Conservation (phyloP, 495 filamentous ascomycete genomes). For the Trichodelitschia bisporula region DNA sequence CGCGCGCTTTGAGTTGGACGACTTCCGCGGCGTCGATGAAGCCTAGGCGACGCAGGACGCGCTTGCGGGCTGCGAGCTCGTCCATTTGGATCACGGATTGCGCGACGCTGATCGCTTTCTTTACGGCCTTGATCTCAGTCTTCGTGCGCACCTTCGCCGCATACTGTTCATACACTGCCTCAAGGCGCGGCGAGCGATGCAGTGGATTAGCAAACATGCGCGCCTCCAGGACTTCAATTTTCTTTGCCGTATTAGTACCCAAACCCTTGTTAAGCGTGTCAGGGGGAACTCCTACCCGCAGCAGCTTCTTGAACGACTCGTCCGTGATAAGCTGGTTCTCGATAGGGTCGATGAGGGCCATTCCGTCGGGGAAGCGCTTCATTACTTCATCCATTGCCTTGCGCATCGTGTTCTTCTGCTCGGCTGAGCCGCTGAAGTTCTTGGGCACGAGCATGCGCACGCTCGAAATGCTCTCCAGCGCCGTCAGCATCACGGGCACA, state of each 20-base stretch:
- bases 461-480: constrained; percentile 52
- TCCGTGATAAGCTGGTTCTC: constrained; percentile 88
- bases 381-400: constrained; percentile 50
- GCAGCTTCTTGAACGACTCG: constrained; percentile 73
- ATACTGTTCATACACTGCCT: constrained; percentile 65
- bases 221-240: constrained; percentile 94
- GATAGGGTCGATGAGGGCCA: constrained; percentile 71
- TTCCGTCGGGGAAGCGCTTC: constrained; percentile 74
- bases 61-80: constrained; percentile 84
- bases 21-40: constrained; percentile 92
- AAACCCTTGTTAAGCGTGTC: neutral
- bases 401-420: constrained; percentile 37
- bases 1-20: constrained; percentile 82
- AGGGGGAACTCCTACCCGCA: constrained; percentile 33
- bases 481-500: constrained; percentile 65
- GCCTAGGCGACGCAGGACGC: constrained; percentile 82
- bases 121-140: constrained; percentile 58
- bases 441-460: constrained; percentile 57
- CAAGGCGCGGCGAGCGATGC: constrained; percentile 63
- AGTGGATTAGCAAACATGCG: constrained; percentile 68
- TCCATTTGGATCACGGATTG: constrained; percentile 76
- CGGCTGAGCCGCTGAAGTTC: constrained; percentile 29
- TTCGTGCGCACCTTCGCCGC: constrained; percentile 48
- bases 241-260: constrained; percentile 20
- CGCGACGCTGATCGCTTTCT: constrained; percentile 64